Base-by-base conservation (phyloP, 768 basidiomycete genomes). In the Suillus weaverae region DNA sequence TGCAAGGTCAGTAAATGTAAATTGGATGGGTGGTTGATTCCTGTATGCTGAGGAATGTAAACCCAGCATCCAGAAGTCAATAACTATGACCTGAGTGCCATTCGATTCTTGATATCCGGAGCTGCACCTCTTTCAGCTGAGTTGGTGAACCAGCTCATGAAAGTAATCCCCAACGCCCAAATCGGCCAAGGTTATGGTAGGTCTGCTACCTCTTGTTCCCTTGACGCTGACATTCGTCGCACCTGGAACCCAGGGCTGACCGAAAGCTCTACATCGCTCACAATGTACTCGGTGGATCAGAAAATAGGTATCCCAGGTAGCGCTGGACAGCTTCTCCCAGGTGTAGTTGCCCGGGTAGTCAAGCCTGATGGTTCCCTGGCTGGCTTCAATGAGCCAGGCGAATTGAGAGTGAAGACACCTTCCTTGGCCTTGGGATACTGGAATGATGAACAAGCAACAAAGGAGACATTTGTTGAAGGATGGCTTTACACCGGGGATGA, bases 401-500 rank as follows among this genome's bases (percentile, higher is more conserved):
- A 91, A 72, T 76, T 91, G 9, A 72, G 83, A 13, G 75, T 88
- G 41, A 83, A 73, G 38, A 70, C 74, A 10, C 79, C 81, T 4
- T 76, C 79, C 8, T 66, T 75, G 76, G 84, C 77, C 1, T 65
- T 80, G 11, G 77, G 80, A 7, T 82, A 90, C 73, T 76, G 79
- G 61, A 84, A 87, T 62, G 86, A 89, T 66, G 77, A 75, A 30
- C 71, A 85, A 73, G 89, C 89, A 44, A 91, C 89, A 6, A 83
- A 79, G 60, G 88, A 90, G 66, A 88, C 87, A 0, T 92, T 91
- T 71, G 66, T 86, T 18, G 81, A 90, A 65, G 89, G 90, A 87
- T 91, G 88, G 89, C 79, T 91, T 4, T 80, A 79, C 61, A 91
- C 90, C 0, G 91, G 89, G 2, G 89, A 90, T 68, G 85, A 89